A percentile compares a stretch with the other conserved stretches of the same genome.
Conservation (phyloP, 2,329 filamentous ascomycete species). For the Paecilomyces formosus region DNA sequence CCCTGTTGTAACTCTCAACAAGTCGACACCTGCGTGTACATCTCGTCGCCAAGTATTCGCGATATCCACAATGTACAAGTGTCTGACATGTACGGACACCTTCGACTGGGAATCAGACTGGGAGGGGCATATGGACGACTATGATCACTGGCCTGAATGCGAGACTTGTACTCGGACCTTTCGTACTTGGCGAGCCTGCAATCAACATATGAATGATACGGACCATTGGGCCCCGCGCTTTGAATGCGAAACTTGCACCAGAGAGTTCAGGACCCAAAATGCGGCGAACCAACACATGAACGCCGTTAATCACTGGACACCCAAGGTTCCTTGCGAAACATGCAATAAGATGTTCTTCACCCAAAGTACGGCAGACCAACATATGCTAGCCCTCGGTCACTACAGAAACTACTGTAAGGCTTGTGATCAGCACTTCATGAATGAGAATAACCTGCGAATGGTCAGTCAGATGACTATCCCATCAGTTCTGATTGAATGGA, state of each 20-base stretch:
- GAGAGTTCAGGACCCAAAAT: slow-evolving; percentile 13
- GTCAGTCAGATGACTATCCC: slow-evolving; percentile 9
- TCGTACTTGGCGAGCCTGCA: slow-evolving; percentile 2
- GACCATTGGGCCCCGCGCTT: slow-evolving; percentile 12
- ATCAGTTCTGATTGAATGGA: not conserved
- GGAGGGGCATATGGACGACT: slow-evolving; percentile 14
- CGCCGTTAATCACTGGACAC: not conserved
- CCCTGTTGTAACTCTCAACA: not conserved
- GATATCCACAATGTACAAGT: not conserved
- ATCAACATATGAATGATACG: slow-evolving; percentile 16
- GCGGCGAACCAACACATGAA: slow-evolving; percentile 24
- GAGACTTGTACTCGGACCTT: slow-evolving; percentile 16
- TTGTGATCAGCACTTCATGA: slow-evolving; percentile 24
- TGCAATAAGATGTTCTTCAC: not conserved
- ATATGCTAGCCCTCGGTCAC: slow-evolving; percentile 9
- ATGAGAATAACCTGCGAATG: slow-evolving; percentile 22
- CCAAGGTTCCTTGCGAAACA: not conserved
- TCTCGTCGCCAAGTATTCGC: not conserved
- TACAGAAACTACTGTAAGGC: slow-evolving; percentile 21
- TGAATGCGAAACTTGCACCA: slow-evolving; percentile 23
- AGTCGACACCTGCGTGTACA: not conserved
- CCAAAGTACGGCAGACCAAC: not conserved
- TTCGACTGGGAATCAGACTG: slow-evolving; percentile 5
- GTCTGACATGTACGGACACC: slow-evolving; percentile 8
- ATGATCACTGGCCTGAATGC: slow-evolving; percentile 17